A percentile compares a stretch with the other conserved stretches of the same genome.
Evolutionary conservation across 2,329 filamentous ascomycete genomes (phyloP).

Genomic region (Beauveria asiatica): DNA sequence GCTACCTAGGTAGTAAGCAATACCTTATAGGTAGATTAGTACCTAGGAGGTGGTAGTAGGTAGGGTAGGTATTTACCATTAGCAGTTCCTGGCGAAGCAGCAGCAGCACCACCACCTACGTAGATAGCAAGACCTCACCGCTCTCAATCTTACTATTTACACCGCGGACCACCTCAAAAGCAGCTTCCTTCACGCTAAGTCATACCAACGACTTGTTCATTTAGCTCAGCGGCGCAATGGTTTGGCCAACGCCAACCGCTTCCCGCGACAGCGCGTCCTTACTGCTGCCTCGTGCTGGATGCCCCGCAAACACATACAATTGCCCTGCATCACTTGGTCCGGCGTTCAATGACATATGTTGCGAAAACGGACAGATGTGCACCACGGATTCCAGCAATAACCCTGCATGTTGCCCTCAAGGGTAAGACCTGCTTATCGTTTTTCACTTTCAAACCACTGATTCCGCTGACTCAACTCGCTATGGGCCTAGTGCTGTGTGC

Average conservation of each 20-base stretch:
- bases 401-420: slow-evolving; percentile 46
- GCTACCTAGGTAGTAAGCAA: too few species aligned
- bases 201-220: not conserved
- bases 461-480: slow-evolving; percentile 12
- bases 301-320: slow-evolving; percentile 41
- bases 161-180: not conserved
- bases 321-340: slow-evolving; percentile 39
- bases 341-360: slow-evolving; percentile 42
- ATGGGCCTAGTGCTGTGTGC: slow-evolving; percentile 38
- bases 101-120: not conserved
- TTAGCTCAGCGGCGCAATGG: not conserved
- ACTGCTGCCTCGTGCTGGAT: slow-evolving; percentile 23
- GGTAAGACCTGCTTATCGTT: slow-evolving; percentile 24
- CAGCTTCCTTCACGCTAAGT: not conserved
- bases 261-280: slow-evolving; percentile 16
- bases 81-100: not conserved
- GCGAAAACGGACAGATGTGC: slow-evolving; percentile 41
- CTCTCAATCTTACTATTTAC: not conserved
- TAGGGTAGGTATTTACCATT: too few species aligned
- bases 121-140: not conserved
- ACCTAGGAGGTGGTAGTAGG: too few species aligned
- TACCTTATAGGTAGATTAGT: too few species aligned
- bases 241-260: slow-evolving; percentile 13
- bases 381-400: slow-evolving; percentile 38
- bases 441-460: not conserved